A percentile compares a stretch with the other conserved stretches of the same genome.
Evolutionary conservation across 345 rosid species (phyloP).

Genomic region (Brassica rapa): DNA sequence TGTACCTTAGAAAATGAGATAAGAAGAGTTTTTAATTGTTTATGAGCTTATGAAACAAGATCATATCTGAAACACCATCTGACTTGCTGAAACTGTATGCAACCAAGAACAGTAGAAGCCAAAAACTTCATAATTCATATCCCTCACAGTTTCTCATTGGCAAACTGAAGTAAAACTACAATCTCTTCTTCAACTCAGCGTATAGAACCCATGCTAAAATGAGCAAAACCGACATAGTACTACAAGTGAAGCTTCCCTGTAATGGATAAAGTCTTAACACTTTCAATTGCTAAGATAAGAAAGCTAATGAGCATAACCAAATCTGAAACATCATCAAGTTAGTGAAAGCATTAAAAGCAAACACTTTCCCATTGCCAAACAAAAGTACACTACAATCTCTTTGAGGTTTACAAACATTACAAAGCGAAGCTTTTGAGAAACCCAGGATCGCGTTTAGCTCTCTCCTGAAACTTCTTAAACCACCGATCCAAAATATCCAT

Average conservation of each 20-base stretch:
- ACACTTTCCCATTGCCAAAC: not conserved
- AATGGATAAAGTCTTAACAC: not conserved
- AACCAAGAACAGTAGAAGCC: not conserved
- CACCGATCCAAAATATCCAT: slow-evolving; percentile 95
- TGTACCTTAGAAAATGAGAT: too few species aligned
- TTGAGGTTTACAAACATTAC: slow-evolving; percentile 37
- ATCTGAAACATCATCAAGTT: slow-evolving; percentile 1
- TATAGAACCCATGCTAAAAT: too few species aligned
- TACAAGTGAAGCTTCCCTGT: not conserved
- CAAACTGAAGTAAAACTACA: not conserved
- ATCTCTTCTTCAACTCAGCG: too few species aligned
- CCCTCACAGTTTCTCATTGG: not conserved
- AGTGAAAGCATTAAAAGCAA: not conserved
- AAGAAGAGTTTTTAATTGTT: not conserved
- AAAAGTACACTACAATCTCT: not conserved
- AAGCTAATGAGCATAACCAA: not conserved
- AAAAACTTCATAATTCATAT: too few species aligned
- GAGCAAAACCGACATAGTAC: not conserved
- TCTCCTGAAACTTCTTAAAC: slow-evolving; percentile 95
- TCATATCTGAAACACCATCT: not conserved
- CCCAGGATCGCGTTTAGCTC: slow-evolving; percentile 85
- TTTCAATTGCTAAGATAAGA: not conserved
- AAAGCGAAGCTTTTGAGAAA: slow-evolving; percentile 75
- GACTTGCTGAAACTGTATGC: not conserved
- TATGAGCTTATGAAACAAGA: not conserved